Percentiles rank a stretch among this genome's conserved stretches.
Evolutionary conservation across 2,329 filamentous ascomycete genomes (phyloP).

Genomic region (Apiospora arundinis): DNA sequence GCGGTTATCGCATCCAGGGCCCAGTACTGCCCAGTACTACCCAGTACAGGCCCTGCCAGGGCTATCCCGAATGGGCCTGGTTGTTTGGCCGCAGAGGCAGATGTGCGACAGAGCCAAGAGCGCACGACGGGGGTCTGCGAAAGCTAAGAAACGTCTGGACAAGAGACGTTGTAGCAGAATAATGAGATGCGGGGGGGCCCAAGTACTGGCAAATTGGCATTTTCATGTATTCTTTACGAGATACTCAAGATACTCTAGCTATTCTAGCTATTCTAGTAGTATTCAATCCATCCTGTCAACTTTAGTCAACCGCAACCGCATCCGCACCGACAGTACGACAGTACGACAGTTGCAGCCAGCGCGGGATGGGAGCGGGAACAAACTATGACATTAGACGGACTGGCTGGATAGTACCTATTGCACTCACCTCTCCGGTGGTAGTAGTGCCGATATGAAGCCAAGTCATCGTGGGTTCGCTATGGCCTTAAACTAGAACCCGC

Average conservation of each 20-base stretch:
- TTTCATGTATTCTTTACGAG: neutral
- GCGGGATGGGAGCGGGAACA: neutral
- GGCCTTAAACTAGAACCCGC: no score
- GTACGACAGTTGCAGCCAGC: neutral
- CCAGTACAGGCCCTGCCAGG: no score
- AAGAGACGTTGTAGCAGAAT: conserved; percentile 16
- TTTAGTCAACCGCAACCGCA: no score
- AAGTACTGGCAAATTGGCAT: neutral
- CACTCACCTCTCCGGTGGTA: no score
- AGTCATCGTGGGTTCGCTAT: neutral
- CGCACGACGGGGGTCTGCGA: neutral
- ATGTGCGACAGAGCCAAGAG: conserved; percentile 16
- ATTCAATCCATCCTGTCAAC: no score
- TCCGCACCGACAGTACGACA: no score
- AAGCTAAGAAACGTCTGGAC: conserved; percentile 13
- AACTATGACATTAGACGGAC: neutral
- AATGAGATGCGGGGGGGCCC: conserved; percentile 15
- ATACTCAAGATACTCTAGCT: no score
- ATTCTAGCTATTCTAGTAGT: neutral
- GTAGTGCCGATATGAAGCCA: neutral
- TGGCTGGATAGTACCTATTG: neutral
- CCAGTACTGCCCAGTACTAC: no score
- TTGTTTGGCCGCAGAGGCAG: conserved; percentile 18
- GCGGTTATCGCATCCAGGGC: neutral
- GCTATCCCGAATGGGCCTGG: neutral